A percentile compares a stretch with the other conserved stretches of the same genome.
Conservation (phyloP, 305 asterid genomes). For the Nicotiana rustica region DNA sequence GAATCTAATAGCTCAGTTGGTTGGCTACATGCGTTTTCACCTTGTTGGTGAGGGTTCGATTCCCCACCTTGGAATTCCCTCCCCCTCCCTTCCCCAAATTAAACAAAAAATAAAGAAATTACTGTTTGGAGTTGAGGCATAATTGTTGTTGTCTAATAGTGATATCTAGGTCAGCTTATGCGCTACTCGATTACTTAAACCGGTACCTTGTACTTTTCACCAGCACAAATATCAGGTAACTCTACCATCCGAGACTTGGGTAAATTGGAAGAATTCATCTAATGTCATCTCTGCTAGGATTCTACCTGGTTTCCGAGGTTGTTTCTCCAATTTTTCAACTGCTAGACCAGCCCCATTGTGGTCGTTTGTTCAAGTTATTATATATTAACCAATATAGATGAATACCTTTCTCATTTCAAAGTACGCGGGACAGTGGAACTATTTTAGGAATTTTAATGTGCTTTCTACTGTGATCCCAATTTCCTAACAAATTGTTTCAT, state of each 20-base stretch:
- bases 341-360: background rate
- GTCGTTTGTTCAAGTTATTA: background rate
- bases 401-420: background rate
- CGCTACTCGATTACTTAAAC: background rate
- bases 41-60: no score
- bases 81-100: no score
- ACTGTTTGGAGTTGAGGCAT: no score
- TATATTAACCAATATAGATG: background rate
- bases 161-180: background rate
- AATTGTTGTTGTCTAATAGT: background rate
- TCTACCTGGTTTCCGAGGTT: background rate
- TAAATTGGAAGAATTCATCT: background rate
- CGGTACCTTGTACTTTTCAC: background rate
- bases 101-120: no score
- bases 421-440: background rate
- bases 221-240: background rate
- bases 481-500: background rate
- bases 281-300: background rate
- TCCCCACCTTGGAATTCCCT: no score
- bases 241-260: background rate
- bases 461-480: background rate
- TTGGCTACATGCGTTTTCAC: no score
- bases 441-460: background rate
- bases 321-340: background rate
- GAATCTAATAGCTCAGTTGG: no score